Conservation (phyloP, 345 rosid genomes). For the Abelmoschus esculentus region DNA sequence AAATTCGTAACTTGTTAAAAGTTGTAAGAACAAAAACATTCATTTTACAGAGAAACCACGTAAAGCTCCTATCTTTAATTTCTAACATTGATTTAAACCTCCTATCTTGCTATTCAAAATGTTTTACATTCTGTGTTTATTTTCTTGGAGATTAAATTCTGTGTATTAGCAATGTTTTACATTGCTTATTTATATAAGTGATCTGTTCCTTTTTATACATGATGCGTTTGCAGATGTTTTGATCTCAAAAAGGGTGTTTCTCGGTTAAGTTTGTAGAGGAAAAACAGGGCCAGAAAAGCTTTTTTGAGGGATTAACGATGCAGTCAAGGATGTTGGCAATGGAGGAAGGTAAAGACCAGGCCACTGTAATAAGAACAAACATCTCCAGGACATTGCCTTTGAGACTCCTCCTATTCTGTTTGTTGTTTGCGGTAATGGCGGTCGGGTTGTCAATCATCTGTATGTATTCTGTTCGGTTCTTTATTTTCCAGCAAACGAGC, state of each 20-base stretch:
- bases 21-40: background rate
- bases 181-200: background rate
- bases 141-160: no score
- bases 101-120: no score
- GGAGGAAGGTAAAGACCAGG: conserved; percentile 51
- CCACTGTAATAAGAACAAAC: conserved; percentile 23
- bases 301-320: background rate
- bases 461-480: conserved; percentile 38
- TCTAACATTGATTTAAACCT: no score
- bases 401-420: conserved; percentile 38
- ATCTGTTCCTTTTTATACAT: background rate
- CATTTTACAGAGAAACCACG: no score
- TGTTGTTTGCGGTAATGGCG: conserved; percentile 38
- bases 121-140: no score
- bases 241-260: conserved; percentile 1
- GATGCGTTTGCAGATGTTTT: background rate
- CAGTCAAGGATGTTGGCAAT: conserved; percentile 20
- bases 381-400: conserved; percentile 31
- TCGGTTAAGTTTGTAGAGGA: conserved; percentile 8
- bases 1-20: background rate
- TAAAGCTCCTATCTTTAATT: no score
- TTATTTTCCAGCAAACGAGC: conserved; percentile 21
- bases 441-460: conserved; percentile 46
- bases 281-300: background rate
- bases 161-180: no score